Evolutionary conservation across 1,284 basidiomycete genomes (phyloP), one percentile per base, ranked within the genome.

Genomic region (Porodaedalea pini): DNA sequence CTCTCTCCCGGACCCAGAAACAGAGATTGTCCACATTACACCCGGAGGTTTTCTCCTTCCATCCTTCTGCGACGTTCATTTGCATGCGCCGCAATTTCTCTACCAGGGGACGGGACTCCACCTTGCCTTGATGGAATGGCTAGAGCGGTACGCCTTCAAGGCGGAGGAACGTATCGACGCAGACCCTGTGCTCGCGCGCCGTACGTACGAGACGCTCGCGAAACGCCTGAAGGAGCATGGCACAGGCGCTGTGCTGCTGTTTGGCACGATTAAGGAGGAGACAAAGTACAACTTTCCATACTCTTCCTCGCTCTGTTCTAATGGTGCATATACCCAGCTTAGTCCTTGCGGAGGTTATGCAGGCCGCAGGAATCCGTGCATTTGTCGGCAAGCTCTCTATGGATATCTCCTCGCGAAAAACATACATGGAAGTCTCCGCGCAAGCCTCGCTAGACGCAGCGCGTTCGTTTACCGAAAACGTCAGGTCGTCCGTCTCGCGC

Each of bases 361-460:
- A 84, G 60, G 65, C 72, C 0, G 79, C 80, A n/a, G 90, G 92
- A 1, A 65, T 94, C 17, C 76, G 92, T 37, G 88, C 82, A 0
- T 90, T 88, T 63, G 79, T 94, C 13, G 91, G 92, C 21, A 94
- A 94, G 67, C 74, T 94, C 11, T 90, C 88, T 0, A 92, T 92
- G 90, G 90, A 92, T 68, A 82, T 82, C 32, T 88, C 86, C 5
- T 79, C 83, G n/a, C 77, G 84, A 0, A 77, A 82, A 0, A 79
- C 84, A 0, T 94, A 94, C 68, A 74, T 80, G 43, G 92, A 94
- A 66, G 41, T 75, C 0, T 82, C 85, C 1, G 68, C 79, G 0
- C 59, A 70, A 3, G 71, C 69, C 6, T 78, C 90, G 0, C 72
- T 85, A 7, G 63, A 67, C 2, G 74, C 83, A 0, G 83, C 83